Conservation (phyloP, 148 eudicot species). For the Polygonum maritimum region DNA sequence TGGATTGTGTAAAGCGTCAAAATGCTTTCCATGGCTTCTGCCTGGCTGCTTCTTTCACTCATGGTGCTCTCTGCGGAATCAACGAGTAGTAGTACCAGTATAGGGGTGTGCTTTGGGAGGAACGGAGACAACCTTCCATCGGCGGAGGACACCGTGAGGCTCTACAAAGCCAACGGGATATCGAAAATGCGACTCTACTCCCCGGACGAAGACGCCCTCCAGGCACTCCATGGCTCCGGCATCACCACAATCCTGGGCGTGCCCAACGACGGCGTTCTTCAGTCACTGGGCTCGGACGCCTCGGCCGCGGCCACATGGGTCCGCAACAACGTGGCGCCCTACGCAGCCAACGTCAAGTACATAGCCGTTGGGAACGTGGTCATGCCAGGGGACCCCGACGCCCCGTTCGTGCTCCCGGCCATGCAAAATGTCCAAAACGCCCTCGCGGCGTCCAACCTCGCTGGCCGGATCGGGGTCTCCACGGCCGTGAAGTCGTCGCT, state of each 20-base stretch:
- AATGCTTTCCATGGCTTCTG: no score
- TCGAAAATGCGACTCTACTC: constrained; percentile 24
- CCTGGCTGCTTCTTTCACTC: no score
- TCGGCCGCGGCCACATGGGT: constrained; percentile 23
- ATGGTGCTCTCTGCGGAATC: no score
- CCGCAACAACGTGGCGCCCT: constrained; percentile 19
- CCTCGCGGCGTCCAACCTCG: neutral
- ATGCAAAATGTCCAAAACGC: constrained; percentile 33
- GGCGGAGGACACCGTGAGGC: constrained; percentile 18
- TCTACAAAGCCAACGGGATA: constrained; percentile 24
- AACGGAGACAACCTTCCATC: constrained; percentile 32
- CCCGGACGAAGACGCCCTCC: constrained; percentile 26
- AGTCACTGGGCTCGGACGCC: constrained; percentile 10
- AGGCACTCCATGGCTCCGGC: constrained; percentile 28
- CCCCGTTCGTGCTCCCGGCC: constrained; percentile 21
- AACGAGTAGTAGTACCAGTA: no score
- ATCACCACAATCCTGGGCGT: constrained; percentile 28
- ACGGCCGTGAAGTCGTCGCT: no score
- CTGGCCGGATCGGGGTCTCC: neutral
- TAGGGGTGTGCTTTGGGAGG: constrained; percentile 42
- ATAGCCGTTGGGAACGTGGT: constrained; percentile 48
- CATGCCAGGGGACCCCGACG: constrained; percentile 16
- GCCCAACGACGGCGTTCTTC: neutral
- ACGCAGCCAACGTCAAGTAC: constrained; percentile 12
- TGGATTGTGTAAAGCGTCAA: no score